A percentile compares a stretch with the other conserved stretches of the same genome.
phyloP scores from a whole-genome alignment of 2,329 filamentous ascomycete genomes.

The Aureobasidium sp. region DNA sequence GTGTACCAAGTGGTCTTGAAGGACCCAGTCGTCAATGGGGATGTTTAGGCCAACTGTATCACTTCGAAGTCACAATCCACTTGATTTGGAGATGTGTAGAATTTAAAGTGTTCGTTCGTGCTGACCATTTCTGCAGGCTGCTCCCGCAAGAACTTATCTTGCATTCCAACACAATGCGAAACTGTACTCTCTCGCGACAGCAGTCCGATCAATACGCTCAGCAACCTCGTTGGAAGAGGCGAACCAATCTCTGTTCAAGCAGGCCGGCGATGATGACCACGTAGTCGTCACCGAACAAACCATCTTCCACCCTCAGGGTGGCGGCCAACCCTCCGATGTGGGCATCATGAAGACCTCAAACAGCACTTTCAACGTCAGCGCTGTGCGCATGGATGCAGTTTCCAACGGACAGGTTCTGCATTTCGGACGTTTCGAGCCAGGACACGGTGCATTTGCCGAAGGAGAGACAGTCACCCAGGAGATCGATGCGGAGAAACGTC shows the following conservation, averaged over 20 bases:
- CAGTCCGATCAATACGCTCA: neutral
- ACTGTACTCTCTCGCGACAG: neutral
- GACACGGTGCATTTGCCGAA: neutral
- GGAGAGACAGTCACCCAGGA: conserved; percentile 39
- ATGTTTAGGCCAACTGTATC: neutral
- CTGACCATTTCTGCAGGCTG: neutral
- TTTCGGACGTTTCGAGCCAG: conserved; percentile 15
- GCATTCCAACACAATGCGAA: conserved; percentile 11
- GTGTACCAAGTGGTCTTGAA: neutral
- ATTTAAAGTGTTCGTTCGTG: neutral
- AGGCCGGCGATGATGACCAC: conserved; percentile 9
- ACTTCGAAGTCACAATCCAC: too few relatives aligned
- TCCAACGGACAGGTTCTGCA: conserved; percentile 15
- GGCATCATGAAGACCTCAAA: conserved; percentile 13
- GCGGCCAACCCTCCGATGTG: conserved; percentile 18
- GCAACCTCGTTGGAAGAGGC: conserved; percentile 8
- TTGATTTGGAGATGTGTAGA: neutral
- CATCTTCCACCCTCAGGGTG: conserved; percentile 18
- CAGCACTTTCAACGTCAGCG: conserved; percentile 14
- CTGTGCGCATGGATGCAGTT: conserved; percentile 14
- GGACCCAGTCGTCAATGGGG: neutral
- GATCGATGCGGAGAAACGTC: conserved; percentile 52
- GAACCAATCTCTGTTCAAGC: conserved; percentile 13
- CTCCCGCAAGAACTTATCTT: conserved; percentile 3
- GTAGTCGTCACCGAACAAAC: conserved; percentile 15